These are phyloP conservation scores for Tephrocybe sp. DNA, from an alignment of 768 basidiomycete genomes.

Conservation along the genomic window DNA sequence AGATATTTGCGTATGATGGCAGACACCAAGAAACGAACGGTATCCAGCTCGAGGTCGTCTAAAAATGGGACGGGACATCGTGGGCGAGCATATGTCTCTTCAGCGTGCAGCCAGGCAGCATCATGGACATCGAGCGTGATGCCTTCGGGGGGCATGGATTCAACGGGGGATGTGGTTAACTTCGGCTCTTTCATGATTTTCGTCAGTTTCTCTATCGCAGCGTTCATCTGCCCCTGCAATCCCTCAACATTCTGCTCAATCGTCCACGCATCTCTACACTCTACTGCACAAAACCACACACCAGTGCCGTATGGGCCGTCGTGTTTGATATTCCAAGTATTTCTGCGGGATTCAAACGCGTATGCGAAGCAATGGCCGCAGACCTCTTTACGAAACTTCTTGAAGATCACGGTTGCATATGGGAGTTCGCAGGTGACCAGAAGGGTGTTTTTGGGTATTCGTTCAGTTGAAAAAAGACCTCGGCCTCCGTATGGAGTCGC, in stretches of 20 bases:
- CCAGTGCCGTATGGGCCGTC: slow-evolving; percentile 25
- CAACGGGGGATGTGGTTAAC: slow-evolving; percentile 15
- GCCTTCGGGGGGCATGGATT: slow-evolving; percentile 20
- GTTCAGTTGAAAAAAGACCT: slow-evolving; percentile 44
- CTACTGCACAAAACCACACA: slow-evolving; percentile 54
- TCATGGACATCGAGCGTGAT: slow-evolving; percentile 41
- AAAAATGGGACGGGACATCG: slow-evolving; percentile 26
- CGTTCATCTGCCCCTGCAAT: slow-evolving; percentile 28
- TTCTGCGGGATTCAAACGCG: slow-evolving; percentile 46
- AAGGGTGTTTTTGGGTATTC: slow-evolving; percentile 40
- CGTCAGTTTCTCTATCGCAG: slow-evolving; percentile 32
- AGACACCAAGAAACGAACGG: slow-evolving; percentile 52
- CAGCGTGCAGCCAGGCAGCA: slow-evolving; percentile 41
- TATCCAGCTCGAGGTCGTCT: slow-evolving; percentile 55
- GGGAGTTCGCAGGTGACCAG: slow-evolving; percentile 45
- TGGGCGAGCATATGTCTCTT: slow-evolving; percentile 24
- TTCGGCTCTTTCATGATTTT: slow-evolving; percentile 26
- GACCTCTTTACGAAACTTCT: slow-evolving; percentile 63
- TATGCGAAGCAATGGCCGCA: slow-evolving; percentile 66
- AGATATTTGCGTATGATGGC: slow-evolving; percentile 44
- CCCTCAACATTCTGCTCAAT: slow-evolving; percentile 28
- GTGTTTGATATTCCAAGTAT: slow-evolving; percentile 43
- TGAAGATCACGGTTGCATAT: slow-evolving; percentile 56
- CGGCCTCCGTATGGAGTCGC: slow-evolving; percentile 49
- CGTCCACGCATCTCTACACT: slow-evolving; percentile 45